Evolutionary conservation across 768 basidiomycete genomes (phyloP), one percentile per base, ranked within the genome.

Genomic region (Butyriboletus loyo): DNA sequence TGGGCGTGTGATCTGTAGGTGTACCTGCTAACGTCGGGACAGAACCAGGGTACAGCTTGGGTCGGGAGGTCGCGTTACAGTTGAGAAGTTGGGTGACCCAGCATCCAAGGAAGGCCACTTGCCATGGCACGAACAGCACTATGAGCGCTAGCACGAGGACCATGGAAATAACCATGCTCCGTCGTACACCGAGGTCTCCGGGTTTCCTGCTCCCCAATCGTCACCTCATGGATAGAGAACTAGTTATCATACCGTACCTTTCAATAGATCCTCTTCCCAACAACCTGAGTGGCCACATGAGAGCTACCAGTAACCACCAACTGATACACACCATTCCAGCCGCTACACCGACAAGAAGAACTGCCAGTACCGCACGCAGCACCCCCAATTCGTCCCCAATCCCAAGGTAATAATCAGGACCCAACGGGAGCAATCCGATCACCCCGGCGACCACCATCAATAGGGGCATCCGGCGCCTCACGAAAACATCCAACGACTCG

Each of bases 51-150:
- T 56, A 58, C 7, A 40, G 25, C 30, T 56, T 57, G 30, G 49
- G 36, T 45, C 59, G 52, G 37, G 39, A 37, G 32, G 57, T 47
- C 34, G 66, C 71, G 17, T 78, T 78, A 58, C 87, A 90, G 34
- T 82, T 85, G 60, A 81, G 73, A 40, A 91, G 71, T 54, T 92
- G 91, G 46, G 88, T 82, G n/a, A 85, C 54, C 84, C 90, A 91
- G 58, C 85, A 85, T 19, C 89, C 85, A 22, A 96, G 77, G 69
- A 88, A 94, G 5, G 88, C 92, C 10, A 95, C 88, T 69, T 97
- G 94, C 83, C 91, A 92, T 0, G 94, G 94, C n/a, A 95, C 75
- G 47, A 93, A 72, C 35, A 89, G 57, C 53, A 86, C 79, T 35
- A 94, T 84, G n/a, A 86, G 71, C 15, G 79, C 56, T 46, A 86